A percentile compares a stretch with the other conserved stretches of the same genome.
Evolutionary conservation across 2,329 filamentous ascomycete genomes (phyloP).

Genomic region (Aspergillus sp.): DNA sequence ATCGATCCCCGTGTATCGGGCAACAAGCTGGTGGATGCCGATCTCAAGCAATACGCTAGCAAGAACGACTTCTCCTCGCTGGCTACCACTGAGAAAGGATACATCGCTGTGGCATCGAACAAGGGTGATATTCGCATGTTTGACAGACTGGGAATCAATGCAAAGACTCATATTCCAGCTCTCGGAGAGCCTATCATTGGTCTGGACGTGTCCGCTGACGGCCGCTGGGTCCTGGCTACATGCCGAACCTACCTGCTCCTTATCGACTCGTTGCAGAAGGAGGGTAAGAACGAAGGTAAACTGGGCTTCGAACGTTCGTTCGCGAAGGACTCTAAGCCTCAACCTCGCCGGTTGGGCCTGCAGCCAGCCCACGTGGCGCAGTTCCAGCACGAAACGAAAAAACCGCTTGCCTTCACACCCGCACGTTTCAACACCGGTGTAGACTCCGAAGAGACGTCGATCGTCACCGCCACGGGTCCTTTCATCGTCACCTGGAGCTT

Average conservation of each 20-base stretch:
- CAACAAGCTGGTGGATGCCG: conserved; percentile 85
- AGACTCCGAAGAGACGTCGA: conserved; percentile 79
- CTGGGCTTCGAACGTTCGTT: conserved; percentile 96
- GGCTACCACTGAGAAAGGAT: conserved; percentile 92
- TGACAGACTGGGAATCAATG: conserved; percentile 92
- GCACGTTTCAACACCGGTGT: conserved; percentile 92
- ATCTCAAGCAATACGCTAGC: conserved; percentile 92
- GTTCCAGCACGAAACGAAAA: conserved; percentile 93
- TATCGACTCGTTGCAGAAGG: conserved; percentile 85
- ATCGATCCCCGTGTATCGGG: conserved; percentile 87
- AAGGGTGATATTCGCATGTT: conserved; percentile 98
- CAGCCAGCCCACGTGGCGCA: conserved; percentile 92
- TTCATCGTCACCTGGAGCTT: conserved; percentile 97
- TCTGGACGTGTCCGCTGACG: conserved; percentile 91
- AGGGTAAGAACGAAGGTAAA: conserved; percentile 94
- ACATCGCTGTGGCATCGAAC: conserved; percentile 94
- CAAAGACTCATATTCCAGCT: conserved; percentile 94
- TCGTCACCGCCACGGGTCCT: conserved; percentile 93
- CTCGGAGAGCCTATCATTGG: conserved; percentile 93
- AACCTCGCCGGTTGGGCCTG: conserved; percentile 83
- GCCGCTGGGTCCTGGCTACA: conserved; percentile 91
- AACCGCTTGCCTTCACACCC: conserved; percentile 79
- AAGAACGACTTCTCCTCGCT: conserved; percentile 97
- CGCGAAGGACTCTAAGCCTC: conserved; percentile 87
- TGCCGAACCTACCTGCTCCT: conserved; percentile 92